Base-by-base conservation (phyloP, 352 stramenopile species). In the Globisporangium cylindrosporum region DNA sequence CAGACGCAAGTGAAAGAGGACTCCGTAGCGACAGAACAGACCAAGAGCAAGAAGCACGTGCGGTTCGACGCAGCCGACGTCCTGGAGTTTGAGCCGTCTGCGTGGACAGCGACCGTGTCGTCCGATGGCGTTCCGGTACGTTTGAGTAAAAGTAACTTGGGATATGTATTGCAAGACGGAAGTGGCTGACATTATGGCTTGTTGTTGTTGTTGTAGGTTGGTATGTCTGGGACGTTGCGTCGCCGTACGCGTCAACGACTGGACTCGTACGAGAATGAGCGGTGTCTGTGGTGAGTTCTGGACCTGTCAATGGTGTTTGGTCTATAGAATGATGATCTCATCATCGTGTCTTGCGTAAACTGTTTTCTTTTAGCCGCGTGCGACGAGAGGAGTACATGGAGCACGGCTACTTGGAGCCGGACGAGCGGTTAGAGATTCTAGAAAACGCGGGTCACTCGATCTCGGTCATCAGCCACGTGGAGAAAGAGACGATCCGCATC, bases 371-470 rank as follows among this genome's bases (percentile, higher is more conserved):
- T 55, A 85, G 77, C 32, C 82, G 86, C 9, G 73, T 92, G 46
- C 74, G 81, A 60, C 83, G 86, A 32, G 78, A 94, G 58, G 82
- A 90, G 63, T 94, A 90, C 71, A 94, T 93, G 86, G 84, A 94
- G 46, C 64, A 91, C 56, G 86, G 86, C 4, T 94, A 93, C 68
- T 64, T 94, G 62, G 84, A 94, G 69, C 79, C 83, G 1, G 82
- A 91, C 51, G 86, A 94, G 74, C 82, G 86, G 49, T 59, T 93
- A 34, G 81, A 92, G 18, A 92, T 94, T 51, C 62, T 94, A 15
- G 83, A 93, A 64, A 78, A 80, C 38, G 83, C 83, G 1, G 84
- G 86, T 34, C 83, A 86, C 68, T 83, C 86, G 20, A 72, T 82
- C 10, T 79, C 81, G 49, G 79, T 89, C 68, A 82, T 94, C 65